Conservation (phyloP, 2,329 filamentous ascomycete species). For the Emmonsia crescens region DNA sequence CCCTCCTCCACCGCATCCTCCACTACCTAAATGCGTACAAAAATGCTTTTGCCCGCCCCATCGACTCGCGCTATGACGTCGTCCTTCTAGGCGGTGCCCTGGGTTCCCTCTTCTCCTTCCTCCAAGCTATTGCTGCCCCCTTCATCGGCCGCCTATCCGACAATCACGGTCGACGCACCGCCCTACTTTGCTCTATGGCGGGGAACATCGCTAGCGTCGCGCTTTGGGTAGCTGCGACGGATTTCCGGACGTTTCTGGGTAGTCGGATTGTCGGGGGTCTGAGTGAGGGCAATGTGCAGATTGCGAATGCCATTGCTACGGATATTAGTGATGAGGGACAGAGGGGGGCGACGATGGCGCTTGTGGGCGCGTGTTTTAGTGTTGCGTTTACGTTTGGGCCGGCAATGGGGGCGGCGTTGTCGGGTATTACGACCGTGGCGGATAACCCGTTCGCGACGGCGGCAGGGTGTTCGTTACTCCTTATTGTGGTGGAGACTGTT, state of each 20-base stretch:
- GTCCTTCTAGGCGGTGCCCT: conserved; percentile 88
- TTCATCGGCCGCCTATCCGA: conserved; percentile 85
- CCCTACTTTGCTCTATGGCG: conserved; percentile 79
- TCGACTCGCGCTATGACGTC: conserved; percentile 94
- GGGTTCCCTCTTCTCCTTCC: conserved; percentile 83
- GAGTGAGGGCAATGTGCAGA: conserved; percentile 92
- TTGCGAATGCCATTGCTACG: conserved; percentile 90
- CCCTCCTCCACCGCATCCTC: conserved; percentile 68
- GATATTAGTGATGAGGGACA: conserved; percentile 83
- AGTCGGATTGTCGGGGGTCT: conserved; percentile 84
- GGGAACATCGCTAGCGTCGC: conserved; percentile 90
- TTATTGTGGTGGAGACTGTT: conserved; percentile 77
- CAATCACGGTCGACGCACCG: conserved; percentile 72
- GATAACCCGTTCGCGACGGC: conserved; percentile 91
- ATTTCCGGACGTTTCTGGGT: conserved; percentile 93
- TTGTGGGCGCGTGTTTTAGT: conserved; percentile 93
- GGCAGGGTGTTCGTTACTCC: conserved; percentile 70
- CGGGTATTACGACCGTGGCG: conserved; percentile 63
- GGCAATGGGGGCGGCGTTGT: conserved; percentile 76
- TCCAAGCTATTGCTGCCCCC: conserved; percentile 86
- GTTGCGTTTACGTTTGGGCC: conserved; percentile 96
- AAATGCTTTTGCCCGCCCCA: conserved; percentile 78
- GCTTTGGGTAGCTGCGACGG: conserved; percentile 84
- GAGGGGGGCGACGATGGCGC: conserved; percentile 84
- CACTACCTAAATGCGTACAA: conserved; percentile 88